Base-by-base conservation (phyloP, 352 stramenopile species). In the Elongisporangium anandrum region DNA sequence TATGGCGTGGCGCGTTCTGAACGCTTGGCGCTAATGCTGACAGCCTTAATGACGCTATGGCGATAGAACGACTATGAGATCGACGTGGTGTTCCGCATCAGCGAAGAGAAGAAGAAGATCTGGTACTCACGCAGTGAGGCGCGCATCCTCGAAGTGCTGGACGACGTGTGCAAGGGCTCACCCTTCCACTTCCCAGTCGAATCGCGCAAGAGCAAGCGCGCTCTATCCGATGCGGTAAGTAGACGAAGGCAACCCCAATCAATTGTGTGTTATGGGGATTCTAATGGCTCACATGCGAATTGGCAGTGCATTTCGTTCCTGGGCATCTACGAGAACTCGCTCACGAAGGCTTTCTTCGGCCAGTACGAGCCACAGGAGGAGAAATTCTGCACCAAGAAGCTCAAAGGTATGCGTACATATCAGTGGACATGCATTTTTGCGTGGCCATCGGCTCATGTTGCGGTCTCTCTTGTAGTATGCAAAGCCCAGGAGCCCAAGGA, bases 51-150 rank as follows among this genome's bases (percentile, higher is more conserved):
- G 39, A 13, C 39, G 10, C 47, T 9, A 51, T 53, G 26, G 3
- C 19, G 1, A 9, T 57, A 90, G 81, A 72, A 92, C 56, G 82
- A 94, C 59, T 70, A 94, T 52, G 78, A 91, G n/a, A 77, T 94
- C 54, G 85, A 92, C 17, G 76, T 94, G 1, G 85, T 94, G 8
- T 94, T 88, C 61, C 81, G 85, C 49, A 90, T 94, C 65, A 94
- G 85, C 49, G 85, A 94, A 65, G 79, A 91, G 70, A 94, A 94
- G 68, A 91, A 91, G 63, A 82, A 87, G 54, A 80, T 94, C 60
- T 88, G 82, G 62, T 94, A 82, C 56, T 90, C 85, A 12, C 85
- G 82, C 48, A 94, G 85, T 38, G 85, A 94, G 79, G 81, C 67
- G 23, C 84, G 85, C 34, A 94, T 94, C 57, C 73, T 94, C 20